A percentile compares a stretch with the other conserved stretches of the same genome.
Conservation (phyloP, 192 early-diverging fungal species). For the Diversispora eburnea region DNA sequence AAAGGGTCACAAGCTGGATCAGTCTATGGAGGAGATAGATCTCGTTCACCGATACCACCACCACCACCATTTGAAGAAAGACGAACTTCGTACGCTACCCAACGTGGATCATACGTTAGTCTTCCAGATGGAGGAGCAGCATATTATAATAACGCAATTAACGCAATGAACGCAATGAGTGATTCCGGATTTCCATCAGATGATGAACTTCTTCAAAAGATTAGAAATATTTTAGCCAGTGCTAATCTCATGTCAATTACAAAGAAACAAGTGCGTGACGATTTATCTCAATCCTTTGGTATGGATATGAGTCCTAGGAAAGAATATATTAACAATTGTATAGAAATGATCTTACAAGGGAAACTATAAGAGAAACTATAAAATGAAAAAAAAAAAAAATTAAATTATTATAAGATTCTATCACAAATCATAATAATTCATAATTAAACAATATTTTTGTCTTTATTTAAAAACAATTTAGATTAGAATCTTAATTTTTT, state of each 20-base stretch:
- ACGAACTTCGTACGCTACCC: neutral
- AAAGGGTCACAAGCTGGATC: conserved; percentile 42
- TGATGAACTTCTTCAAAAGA: conserved; percentile 62
- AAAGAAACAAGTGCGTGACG: conserved; percentile 96
- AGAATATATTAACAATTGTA: conserved; percentile 83
- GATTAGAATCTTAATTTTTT: too few species aligned
- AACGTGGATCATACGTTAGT: neutral
- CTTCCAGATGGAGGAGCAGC: neutral
- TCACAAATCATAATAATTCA: neutral
- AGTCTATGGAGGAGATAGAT: conserved; percentile 37
- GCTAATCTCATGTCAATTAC: conserved; percentile 96
- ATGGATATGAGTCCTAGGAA: conserved; percentile 80
- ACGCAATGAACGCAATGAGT: neutral
- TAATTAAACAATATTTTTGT: too few species aligned
- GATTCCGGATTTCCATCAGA: conserved; percentile 48
- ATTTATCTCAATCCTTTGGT: conserved; percentile 74
- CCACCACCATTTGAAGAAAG: conserved; percentile 30
- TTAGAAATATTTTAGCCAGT: conserved; percentile 75
- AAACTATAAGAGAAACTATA: conserved; percentile 26
- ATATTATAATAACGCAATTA: too few species aligned
- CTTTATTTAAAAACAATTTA: too few species aligned
- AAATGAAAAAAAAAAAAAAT: neutral
- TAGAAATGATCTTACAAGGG: conserved; percentile 49
- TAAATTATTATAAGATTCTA: neutral
- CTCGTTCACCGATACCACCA: conserved; percentile 36